A percentile compares a stretch with the other conserved stretches of the same genome.
These are phyloP conservation scores for Salvia hispanica DNA, from an alignment of 257 asterid genomes.

Conservation along the genomic window DNA sequence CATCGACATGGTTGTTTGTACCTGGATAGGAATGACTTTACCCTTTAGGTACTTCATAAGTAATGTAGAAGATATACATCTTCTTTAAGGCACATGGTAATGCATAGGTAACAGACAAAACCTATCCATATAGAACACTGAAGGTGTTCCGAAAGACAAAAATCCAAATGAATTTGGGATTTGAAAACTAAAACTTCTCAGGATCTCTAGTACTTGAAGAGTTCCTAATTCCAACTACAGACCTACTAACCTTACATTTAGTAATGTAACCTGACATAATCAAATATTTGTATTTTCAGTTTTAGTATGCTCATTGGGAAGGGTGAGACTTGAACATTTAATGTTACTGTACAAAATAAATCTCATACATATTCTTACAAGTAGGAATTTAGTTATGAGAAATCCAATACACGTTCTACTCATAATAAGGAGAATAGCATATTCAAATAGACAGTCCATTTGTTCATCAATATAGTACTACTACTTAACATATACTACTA, in stretches of 20 bases:
- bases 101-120: slow-evolving; percentile 8
- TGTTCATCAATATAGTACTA: background rate
- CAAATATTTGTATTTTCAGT: background rate
- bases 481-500: no score
- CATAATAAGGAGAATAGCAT: background rate
- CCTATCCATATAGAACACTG: background rate
- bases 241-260: slow-evolving; percentile 3
- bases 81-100: background rate
- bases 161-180: slow-evolving; percentile 8
- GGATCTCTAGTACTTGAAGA: background rate
- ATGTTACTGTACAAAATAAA: background rate
- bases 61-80: slow-evolving; percentile 7
- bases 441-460: slow-evolving; percentile 11
- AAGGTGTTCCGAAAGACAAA: slow-evolving; percentile 7
- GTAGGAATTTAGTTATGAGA: slow-evolving; percentile 16
- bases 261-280: background rate
- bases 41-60: slow-evolving; percentile 8
- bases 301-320: background rate
- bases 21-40: slow-evolving; percentile 45
- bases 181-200: slow-evolving; percentile 4
- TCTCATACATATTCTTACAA: slow-evolving; percentile 17
- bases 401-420: background rate
- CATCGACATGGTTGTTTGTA: slow-evolving; percentile 49
- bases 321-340: background rate
- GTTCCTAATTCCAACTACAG: background rate